Evolutionary conservation across 139 green algal species (phyloP), one percentile per base, ranked within the genome.

Genomic region (Tetradesmus obliquus): DNA sequence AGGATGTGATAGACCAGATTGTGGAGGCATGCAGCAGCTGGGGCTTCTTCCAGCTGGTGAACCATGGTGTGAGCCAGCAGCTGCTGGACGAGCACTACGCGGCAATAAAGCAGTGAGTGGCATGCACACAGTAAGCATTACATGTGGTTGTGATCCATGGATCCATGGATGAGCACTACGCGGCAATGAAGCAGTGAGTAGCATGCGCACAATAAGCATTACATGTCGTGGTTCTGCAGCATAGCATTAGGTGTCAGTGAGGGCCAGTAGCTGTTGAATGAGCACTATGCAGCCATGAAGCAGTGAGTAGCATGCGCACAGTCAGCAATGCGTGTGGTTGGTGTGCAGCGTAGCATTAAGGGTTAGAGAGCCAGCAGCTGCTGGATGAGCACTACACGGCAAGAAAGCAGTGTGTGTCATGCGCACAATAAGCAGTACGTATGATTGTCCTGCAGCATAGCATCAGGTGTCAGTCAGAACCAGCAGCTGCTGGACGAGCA

Each of bases 11-110:
- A 53, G 79, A 93, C 9, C 81, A 92, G 32, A 85, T 95, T 3
- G 17, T 45, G 13, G 81, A 88, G 4, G 90, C 93, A 3, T 72
- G 51, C 45, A 69, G 54, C 20, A 84, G 57, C 17, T 94, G 85
- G 81, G 93, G 93, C 6, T 92, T 92, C 55, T 95, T 93, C 57
- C 93, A 90, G 91, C 91, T 95, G 53, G 83, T 90, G 53, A 94
- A 95, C 74, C 93, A 95, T 57, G 93, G 76, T 7, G 76, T 86
- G 76, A 57, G 55, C 8, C 88, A 80, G 76, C 45, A 86, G 15
- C 57, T 91, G 55, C 79, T 91, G 76, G 89, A 87, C 22, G 86
- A 66, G 20, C 92, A 93, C 69, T 94, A 93, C 9, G 81, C 86
- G 7, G 76, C 71, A 6, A 90, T 90, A 71, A 69, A 71, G 76